Evolutionary conservation across 2,329 filamentous ascomycete genomes (phyloP), one percentile per base, ranked within the genome.

Genomic region (Cercospora sp.): DNA sequence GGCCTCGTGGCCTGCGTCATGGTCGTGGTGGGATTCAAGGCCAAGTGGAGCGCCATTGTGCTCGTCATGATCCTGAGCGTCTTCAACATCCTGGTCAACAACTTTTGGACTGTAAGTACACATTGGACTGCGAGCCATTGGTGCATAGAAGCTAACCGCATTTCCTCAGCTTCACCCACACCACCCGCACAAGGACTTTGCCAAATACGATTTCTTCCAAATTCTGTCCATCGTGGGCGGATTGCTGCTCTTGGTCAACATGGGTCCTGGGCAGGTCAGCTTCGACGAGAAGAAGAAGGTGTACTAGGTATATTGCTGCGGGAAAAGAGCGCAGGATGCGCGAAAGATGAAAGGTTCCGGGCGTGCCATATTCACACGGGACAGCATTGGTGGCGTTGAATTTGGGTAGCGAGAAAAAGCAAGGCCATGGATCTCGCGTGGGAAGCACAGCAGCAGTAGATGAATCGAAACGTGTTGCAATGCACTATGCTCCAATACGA

Each of bases 221-320:
- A 97, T 98, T 76, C 87, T 99, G 65, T 99, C 95, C 63, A 99
- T 99, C 79, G 94, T 98, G 73, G 95, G 95, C 72, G 95, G 95
- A 80, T 91, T 99, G 67, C 87, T 99, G 67, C 90, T 99, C 73
- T 88, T 99, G 73, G 94, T 98, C 83, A 99, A 99, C 88, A 97
- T 95, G 88, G 95, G 95, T 70, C 95, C 95, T 9, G 95, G 95
- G 72, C 94, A 97, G 82, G 91, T 98, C 86, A 97, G 92, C 80
- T 94, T 98, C 81, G 95, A 99, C 82, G 95, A 99, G 89, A 99
- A 99, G 92, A 99, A 99, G 90, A 99, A 99, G 88, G 95, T 99
- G 75, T 99, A 99, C 85, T 99, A 78, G 75, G 70, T 31, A 20
- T 26, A 33, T 31, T 31, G 20, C 53, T 58, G 23, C 53, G 30